Percentiles rank a stretch among this genome's conserved stretches.
These are phyloP conservation scores for Pseudozyma pruni DNA, from an alignment of 1,284 basidiomycete genomes.

Conservation along the genomic window DNA sequence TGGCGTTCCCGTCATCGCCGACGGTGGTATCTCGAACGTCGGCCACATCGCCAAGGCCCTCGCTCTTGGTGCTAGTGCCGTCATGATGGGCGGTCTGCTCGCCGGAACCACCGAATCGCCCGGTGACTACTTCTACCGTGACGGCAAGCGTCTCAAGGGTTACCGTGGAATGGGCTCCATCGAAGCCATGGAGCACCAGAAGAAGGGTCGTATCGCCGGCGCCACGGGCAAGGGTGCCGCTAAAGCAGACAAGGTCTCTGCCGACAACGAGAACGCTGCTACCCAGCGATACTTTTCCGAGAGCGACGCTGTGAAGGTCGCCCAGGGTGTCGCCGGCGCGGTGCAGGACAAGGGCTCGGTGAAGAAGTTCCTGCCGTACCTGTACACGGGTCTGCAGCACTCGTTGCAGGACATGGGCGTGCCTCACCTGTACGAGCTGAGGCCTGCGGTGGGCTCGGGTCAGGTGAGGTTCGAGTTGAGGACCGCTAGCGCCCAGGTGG, in stretches of 20 bases:
- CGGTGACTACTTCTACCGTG: conserved; percentile 98
- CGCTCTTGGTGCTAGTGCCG: conserved; percentile 89
- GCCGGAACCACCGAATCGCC: conserved; percentile 97
- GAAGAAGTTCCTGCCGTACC: conserved; percentile 86
- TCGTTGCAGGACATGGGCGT: conserved; percentile 95
- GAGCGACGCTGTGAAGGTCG: conserved; percentile 92
- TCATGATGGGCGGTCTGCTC: conserved; percentile 98
- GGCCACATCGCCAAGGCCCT: conserved; percentile 98
- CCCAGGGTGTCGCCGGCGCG: conserved; percentile 89
- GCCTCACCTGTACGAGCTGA: conserved; percentile 75
- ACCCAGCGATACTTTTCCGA: conserved; percentile 98
- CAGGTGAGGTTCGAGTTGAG: conserved; percentile 89
- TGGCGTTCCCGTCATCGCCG: conserved; percentile 97
- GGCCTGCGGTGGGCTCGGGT: conserved; percentile 75
- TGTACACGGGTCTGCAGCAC: conserved; percentile 92
- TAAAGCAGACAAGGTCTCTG: conserved; percentile 71
- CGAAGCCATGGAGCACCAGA: conserved; percentile 67
- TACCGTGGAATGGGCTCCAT: conserved; percentile 96
- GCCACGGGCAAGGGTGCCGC: conserved; percentile 69
- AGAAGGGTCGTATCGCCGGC: conserved; percentile 61
- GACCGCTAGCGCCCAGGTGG: conserved; percentile 93
- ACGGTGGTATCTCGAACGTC: conserved; percentile 94
- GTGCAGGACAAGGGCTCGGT: conserved; percentile 97
- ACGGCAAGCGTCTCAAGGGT: conserved; percentile 97
- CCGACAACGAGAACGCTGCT: conserved; percentile 83